Base-by-base conservation (phyloP, 2,329 filamentous ascomycete genomes). In the Sphaerostilbella broomeana region DNA sequence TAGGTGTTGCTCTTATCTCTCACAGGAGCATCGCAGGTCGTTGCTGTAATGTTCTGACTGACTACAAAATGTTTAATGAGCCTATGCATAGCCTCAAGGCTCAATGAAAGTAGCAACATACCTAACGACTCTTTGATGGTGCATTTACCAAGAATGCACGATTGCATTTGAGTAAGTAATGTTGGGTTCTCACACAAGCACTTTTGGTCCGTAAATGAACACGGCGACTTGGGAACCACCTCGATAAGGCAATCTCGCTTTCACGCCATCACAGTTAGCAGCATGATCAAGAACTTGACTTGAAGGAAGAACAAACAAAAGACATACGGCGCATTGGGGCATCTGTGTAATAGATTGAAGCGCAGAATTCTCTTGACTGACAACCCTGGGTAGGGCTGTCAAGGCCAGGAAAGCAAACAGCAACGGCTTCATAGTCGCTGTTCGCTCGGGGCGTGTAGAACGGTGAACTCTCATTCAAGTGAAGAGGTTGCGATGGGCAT, bases 1-100 rank as follows among this genome's bases (percentile, higher is more conserved):
- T 65, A 57, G 16, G 59, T 46, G 16, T 52, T 45, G 45, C 47
- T 59, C 36, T 56, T 61, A 46, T 64, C 51, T 10, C 56, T 50
- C 6, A 55, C 22, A 37, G 21, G 55, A 51, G 16, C 33, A 20
- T 39, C 21, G 32, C 51, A 53, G 12, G 18, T 16, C n/a, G 36
- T 42, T 9, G 43, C 37, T 3, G 55, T 56, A n/a, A n/a, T n/a
- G n/a, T n/a, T n/a, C n/a, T n/a, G n/a, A n/a, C n/a, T n/a, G n/a
- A n/a, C n/a, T n/a, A n/a, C n/a, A n/a, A n/a, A n/a, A n/a, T n/a
- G n/a, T n/a, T n/a, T n/a, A n/a, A n/a, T n/a, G n/a, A n/a, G n/a
- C n/a, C n/a, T n/a, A n/a, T n/a, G n/a, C n/a, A n/a, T n/a, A n/a
- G n/a, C n/a, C n/a, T n/a, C n/a, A n/a, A n/a, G n/a, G n/a, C 9